These are phyloP conservation scores for Incumbomyces delicatus DNA, from an alignment of 2,329 filamentous ascomycete species.

Conservation along the genomic window DNA sequence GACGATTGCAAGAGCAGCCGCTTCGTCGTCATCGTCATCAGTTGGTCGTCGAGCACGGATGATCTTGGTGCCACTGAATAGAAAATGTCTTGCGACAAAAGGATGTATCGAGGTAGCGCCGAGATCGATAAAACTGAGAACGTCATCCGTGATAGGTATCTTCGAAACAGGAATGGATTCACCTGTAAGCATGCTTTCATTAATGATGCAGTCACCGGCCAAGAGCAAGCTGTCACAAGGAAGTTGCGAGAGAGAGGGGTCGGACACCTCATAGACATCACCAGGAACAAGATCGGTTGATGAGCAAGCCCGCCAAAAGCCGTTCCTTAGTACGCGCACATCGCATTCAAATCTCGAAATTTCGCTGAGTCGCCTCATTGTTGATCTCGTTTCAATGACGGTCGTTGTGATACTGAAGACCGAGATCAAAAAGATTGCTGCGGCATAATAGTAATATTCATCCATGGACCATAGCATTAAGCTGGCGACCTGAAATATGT, in stretches of 20 bases:
- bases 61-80: conserved; percentile 93
- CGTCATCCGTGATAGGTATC: conserved; percentile 68
- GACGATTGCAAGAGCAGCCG: conserved; percentile 81
- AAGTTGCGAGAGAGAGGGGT: conserved; percentile 77
- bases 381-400: conserved; percentile 80
- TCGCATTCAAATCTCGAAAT: conserved; percentile 94
- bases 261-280: conserved; percentile 93
- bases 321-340: conserved; percentile 81
- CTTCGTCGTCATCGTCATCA: conserved; percentile 75
- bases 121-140: conserved; percentile 65
- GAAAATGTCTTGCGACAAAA: conserved; percentile 74
- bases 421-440: conserved; percentile 91
- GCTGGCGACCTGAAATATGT: conserved; percentile 95
- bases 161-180: conserved; percentile 98
- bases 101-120: conserved; percentile 73
- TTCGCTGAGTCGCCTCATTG: conserved; percentile 80
- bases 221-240: conserved; percentile 87
- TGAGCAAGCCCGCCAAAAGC: conserved; percentile 85
- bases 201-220: conserved; percentile 93
- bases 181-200: conserved; percentile 96
- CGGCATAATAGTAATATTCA: conserved; percentile 94
- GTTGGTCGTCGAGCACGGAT: conserved; percentile 82
- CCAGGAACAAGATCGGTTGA: conserved; percentile 87
- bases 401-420: conserved; percentile 84
- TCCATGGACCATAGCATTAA: conserved; percentile 90